Evolutionary conservation across 2,329 filamentous ascomycete species (phyloP), one percentile per base, ranked within the genome.

Genomic region (Claviceps sp.): DNA sequence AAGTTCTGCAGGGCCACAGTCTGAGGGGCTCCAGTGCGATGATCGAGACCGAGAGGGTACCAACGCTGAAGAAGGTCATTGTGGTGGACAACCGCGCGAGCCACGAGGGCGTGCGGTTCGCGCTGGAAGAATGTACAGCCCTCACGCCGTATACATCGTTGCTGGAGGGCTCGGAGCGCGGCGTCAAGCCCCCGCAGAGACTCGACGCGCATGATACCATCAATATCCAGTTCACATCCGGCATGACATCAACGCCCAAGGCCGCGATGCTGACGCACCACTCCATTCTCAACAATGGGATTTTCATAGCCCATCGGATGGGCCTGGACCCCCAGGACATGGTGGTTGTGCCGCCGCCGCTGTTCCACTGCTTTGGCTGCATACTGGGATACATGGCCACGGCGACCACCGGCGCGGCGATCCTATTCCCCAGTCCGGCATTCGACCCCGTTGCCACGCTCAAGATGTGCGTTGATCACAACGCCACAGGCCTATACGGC

Each of bases 361-460:
- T 95, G 1, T 95, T 94, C 65, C 80, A 85, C 71, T 97, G 93
- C 71, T 97, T 97, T 66, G 93, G 93, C 50, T 84, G 78, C 61
- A 85, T 96, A 7, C 73, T 97, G 1, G 91, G 93, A n/a, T 94
- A 93, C 70, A 94, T 96, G 87, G 91, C 93, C 0, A 93, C 88
- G 0, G 89, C 86, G 0, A 95, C 90, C 0, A 74, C 72, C 16
- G 86, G 89, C 52, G 81, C 87, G 0, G 74, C 83, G 16, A 88
- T 97, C 55, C 78, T 96, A 4, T 90, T 96, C 61, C 88, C 91
- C 0, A 79, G 81, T 8, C 89, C 94, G 59, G 86, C 88, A 0
- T 97, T 97, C 69, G 83, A 95, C 61, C 86, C 91, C 0, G 66
- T 73, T 2, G 86, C 87, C 1, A 78, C 85, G 0, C 73, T 96